Percentiles rank a stretch among this genome's conserved stretches.
Conservation (phyloP, 768 basidiomycete genomes). For the Cystobasidium tubakii region DNA sequence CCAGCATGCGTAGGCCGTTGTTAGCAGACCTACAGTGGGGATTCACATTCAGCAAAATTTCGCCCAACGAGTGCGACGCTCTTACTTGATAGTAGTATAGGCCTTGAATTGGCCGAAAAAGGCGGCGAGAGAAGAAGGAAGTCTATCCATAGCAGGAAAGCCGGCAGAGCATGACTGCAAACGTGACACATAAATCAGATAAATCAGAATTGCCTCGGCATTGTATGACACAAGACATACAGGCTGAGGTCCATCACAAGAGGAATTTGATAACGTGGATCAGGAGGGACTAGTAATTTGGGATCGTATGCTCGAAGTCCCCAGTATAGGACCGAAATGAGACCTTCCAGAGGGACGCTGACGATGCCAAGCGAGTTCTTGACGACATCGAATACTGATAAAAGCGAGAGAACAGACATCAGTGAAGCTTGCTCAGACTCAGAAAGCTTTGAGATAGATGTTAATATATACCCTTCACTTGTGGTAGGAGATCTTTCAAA, state of each 20-base stretch:
- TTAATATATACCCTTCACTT: not conserved
- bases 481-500: conserved; percentile 40
- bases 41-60: too few species aligned
- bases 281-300: conserved; percentile 38
- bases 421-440: not conserved
- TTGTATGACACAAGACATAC: too few species aligned
- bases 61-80: too few species aligned
- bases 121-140: conserved; percentile 44
- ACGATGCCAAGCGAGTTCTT: conserved; percentile 39
- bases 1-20: conserved; percentile 37
- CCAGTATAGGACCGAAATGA: conserved; percentile 44
- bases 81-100: conserved; percentile 30
- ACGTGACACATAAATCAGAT: not conserved
- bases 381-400: conserved; percentile 34
- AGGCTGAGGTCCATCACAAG: conserved; percentile 41
- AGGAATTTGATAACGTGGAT: conserved; percentile 39
- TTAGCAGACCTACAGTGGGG: not conserved
- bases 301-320: conserved; percentile 40
- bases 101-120: conserved; percentile 38
- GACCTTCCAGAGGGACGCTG: conserved; percentile 40
- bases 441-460: not conserved
- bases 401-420: too few species aligned
- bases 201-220: too few species aligned
- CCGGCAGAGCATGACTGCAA: conserved; percentile 30
- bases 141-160: conserved; percentile 44